Percentiles rank a stretch among this genome's conserved stretches.
phyloP scores from a whole-genome alignment of 495 filamentous ascomycete genomes.

The Penicillium subrubescens region DNA sequence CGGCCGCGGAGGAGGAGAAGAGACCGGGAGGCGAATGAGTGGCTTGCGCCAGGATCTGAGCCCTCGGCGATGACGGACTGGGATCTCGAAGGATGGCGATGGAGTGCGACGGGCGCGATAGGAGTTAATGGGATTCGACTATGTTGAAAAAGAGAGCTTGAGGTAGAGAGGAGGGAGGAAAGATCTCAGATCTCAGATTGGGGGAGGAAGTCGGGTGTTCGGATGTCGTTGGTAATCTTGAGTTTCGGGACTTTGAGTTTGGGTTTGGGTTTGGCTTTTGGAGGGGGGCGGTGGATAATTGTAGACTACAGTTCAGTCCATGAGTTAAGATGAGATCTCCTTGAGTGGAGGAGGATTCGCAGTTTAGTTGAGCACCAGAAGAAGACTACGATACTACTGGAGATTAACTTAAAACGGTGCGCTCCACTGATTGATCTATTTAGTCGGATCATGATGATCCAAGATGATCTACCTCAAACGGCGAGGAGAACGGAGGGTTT shows the following conservation, averaged over 20 bases:
- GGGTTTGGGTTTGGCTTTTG: background rate
- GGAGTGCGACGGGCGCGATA: background rate
- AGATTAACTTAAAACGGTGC: background rate
- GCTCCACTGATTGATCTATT: background rate
- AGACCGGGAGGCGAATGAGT: background rate
- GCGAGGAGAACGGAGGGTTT: background rate
- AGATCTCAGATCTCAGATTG: background rate
- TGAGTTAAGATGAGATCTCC: conserved; percentile 16
- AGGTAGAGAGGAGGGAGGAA: conserved; percentile 7
- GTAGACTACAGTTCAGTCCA: background rate
- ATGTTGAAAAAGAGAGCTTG: background rate
- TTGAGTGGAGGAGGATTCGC: conserved; percentile 32
- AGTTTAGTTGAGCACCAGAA: conserved; percentile 9
- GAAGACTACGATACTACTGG: background rate
- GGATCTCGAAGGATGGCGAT: background rate
- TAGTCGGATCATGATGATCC: background rate
- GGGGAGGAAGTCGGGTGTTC: background rate
- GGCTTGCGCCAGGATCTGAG: conserved; percentile 13
- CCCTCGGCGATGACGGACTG: background rate
- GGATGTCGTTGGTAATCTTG: background rate
- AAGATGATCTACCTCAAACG: background rate
- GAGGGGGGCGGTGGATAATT: conserved; percentile 15
- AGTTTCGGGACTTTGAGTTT: background rate
- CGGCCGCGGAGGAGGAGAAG: background rate
- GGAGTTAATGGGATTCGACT: background rate